Conservation (phyloP, 176 grass and related monocot genomes). For the Avena atlantica region DNA sequence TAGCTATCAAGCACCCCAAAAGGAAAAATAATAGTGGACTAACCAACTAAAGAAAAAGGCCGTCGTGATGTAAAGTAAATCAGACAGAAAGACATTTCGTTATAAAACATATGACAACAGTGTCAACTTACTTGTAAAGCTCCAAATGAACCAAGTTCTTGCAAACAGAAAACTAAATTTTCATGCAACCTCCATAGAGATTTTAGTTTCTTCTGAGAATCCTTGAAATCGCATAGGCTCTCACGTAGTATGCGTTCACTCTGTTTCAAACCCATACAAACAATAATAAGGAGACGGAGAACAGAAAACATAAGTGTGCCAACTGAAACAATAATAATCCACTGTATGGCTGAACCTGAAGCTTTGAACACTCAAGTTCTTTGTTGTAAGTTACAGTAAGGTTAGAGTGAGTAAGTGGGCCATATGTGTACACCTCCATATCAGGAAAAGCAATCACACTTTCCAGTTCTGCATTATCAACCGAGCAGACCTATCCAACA, state of each 20-base stretch:
- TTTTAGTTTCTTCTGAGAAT: conserved; percentile 76
- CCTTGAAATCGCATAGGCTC: conserved; percentile 62
- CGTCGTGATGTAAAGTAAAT: background rate
- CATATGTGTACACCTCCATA: conserved; percentile 70
- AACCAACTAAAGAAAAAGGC: background rate
- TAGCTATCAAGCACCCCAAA: conserved; percentile 9
- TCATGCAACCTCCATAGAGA: conserved; percentile 72
- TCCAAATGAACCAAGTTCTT: conserved; percentile 87
- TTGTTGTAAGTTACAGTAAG: conserved; percentile 53
- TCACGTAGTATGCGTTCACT: conserved; percentile 62
- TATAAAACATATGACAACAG: background rate
- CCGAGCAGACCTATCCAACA: conserved; percentile 76
- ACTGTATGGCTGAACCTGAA: conserved; percentile 48
- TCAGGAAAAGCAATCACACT: conserved; percentile 80
- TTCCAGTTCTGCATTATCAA: conserved; percentile 81
- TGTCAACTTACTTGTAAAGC: conserved; percentile 70
- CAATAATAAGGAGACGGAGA: conserved; percentile 29
- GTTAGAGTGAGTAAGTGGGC: conserved; percentile 50
- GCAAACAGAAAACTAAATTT: conserved; percentile 82
- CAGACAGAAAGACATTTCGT: background rate
- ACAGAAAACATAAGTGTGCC: conserved; percentile 35
- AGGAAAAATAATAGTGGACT: background rate
- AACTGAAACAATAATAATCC: conserved; percentile 26
- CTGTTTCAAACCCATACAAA: conserved; percentile 49
- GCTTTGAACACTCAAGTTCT: conserved; percentile 70